A percentile compares a stretch with the other conserved stretches of the same genome.
phyloP scores from a whole-genome alignment of 1,284 basidiomycete species.

The Cutaneotrichosporon dermatis region DNA sequence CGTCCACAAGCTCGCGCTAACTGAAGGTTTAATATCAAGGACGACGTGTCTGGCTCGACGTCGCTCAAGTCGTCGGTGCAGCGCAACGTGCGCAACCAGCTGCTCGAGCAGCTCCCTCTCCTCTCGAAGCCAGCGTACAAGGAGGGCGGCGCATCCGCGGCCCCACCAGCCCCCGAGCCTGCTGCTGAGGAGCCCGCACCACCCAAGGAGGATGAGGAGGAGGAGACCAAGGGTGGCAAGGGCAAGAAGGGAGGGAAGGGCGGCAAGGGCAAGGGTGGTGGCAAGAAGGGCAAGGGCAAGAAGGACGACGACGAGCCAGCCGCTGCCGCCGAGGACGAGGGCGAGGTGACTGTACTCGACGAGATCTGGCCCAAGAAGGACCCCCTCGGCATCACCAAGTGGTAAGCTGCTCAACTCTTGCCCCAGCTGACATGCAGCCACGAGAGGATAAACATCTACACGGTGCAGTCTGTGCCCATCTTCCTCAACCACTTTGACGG shows the following conservation, averaged over 20 bases:
- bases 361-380: constrained; percentile 99
- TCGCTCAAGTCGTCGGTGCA: constrained; percentile 93
- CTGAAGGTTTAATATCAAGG: constrained; percentile 74
- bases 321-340: constrained; percentile 51
- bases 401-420: constrained; percentile 55
- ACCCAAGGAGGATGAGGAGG: constrained; percentile 27
- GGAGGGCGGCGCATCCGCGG: constrained; percentile 21
- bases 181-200: not conserved
- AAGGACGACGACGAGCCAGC: constrained; percentile 24
- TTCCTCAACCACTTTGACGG: constrained; percentile 98
- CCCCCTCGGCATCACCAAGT: constrained; percentile 84
- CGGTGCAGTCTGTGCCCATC: constrained; percentile 76
- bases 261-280: constrained; percentile 22
- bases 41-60: constrained; percentile 88
- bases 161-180: constrained; percentile 8
- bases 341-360: constrained; percentile 63
- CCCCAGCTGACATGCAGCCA: constrained; percentile 59
- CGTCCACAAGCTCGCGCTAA: not conserved
- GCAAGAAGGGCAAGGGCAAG: constrained; percentile 41
- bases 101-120: constrained; percentile 81
- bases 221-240: constrained; percentile 24
- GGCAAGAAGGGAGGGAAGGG: constrained; percentile 23
- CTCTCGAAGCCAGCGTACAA: constrained; percentile 43
- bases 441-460: constrained; percentile 92
- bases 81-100: constrained; percentile 72